Evolutionary conservation across 176 grass and related monocot species (phyloP).

Genomic region (Phoenix dactylifera): DNA sequence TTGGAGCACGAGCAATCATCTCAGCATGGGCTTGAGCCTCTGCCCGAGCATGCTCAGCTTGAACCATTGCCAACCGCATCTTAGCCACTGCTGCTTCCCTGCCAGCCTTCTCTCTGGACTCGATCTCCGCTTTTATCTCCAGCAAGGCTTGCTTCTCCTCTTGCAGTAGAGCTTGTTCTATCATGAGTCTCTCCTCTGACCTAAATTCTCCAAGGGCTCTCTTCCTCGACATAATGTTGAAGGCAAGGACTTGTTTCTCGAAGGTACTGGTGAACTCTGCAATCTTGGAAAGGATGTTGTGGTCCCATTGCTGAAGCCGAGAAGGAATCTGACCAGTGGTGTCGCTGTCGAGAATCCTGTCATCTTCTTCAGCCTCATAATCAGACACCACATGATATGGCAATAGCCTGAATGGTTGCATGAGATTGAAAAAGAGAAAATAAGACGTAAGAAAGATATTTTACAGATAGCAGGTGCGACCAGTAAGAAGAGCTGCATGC

Average conservation of each 20-base stretch:
- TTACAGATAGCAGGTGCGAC: no score
- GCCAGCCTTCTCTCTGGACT: slow-evolving; percentile 59
- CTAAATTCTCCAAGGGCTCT: slow-evolving; percentile 72
- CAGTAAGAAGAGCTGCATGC: no score
- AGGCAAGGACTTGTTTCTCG: slow-evolving; percentile 93
- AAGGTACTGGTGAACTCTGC: slow-evolving; percentile 86
- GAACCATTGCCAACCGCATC: slow-evolving; percentile 54
- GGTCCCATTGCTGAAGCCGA: slow-evolving; percentile 93
- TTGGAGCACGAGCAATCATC: slow-evolving; percentile 44
- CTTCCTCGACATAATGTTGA: slow-evolving; percentile 96
- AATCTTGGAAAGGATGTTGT: slow-evolving; percentile 94
- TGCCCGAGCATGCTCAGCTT: slow-evolving; percentile 41
- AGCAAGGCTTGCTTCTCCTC: slow-evolving; percentile 60
- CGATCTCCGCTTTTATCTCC: slow-evolving; percentile 50
- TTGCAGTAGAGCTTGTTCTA: slow-evolving; percentile 77
- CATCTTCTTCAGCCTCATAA: slow-evolving; percentile 98
- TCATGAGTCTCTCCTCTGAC: slow-evolving; percentile 86
- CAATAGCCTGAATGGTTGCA: slow-evolving; percentile 45
- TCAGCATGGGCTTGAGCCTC: slow-evolving; percentile 55
- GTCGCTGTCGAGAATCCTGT: slow-evolving; percentile 73
- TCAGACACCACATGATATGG: slow-evolving; percentile 97
- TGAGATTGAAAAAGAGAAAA: no score
- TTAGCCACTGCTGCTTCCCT: slow-evolving; percentile 68
- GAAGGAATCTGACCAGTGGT: slow-evolving; percentile 63
- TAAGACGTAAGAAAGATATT: no score